Base-by-base conservation (phyloP, 306 rosid species). In the Astragalus membranaceus region DNA sequence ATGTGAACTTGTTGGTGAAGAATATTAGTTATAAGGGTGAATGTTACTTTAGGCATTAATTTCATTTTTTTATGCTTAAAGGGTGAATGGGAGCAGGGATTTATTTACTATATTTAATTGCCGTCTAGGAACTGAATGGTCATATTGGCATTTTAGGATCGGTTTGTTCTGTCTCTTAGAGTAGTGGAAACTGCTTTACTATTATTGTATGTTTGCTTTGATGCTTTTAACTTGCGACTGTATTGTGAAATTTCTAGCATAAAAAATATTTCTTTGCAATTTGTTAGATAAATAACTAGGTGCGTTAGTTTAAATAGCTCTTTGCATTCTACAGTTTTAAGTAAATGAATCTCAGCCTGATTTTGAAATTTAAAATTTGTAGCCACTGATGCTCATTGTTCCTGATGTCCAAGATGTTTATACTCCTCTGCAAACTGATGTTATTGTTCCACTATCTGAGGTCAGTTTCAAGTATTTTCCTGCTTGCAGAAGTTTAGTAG, bases 321-420 rank as follows among this genome's bases (percentile, higher is more conserved):
- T 68, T 46, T 47, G 37, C 48, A 47, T 26, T 72, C 41, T 42
- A 42, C 44, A 46, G 41, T 69, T 74, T 12, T 37, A 36, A 39
- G 53, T 44, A 64, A 47, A 42, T 39, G 46, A 55, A 41, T 53
- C 37, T 70, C 42, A 6, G 44, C 52, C 71, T 71, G 76, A 76
- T 79, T 64, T 64, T 73, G 68, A 29, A 72, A 68, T 84, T 56
- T 52, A 69, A 59, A 26, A 23, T 81, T 74, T 86, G 83, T 80
- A 95, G 99, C 95, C 97, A 4, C 51, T 91, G 86, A 95, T 95
- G 99, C 99, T 95, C 61, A 91, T 95, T 64, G 97, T 95, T 75
- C 97, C 97, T 65, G 97, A 95, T 70, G 92, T 91, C 72, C 97
- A 85, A 88, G 99, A 95, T 77, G 96, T 95, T 74, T 95, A 91